phyloP scores from a whole-genome alignment of 805 yeast species.

The Candida succiphila region DNA sequence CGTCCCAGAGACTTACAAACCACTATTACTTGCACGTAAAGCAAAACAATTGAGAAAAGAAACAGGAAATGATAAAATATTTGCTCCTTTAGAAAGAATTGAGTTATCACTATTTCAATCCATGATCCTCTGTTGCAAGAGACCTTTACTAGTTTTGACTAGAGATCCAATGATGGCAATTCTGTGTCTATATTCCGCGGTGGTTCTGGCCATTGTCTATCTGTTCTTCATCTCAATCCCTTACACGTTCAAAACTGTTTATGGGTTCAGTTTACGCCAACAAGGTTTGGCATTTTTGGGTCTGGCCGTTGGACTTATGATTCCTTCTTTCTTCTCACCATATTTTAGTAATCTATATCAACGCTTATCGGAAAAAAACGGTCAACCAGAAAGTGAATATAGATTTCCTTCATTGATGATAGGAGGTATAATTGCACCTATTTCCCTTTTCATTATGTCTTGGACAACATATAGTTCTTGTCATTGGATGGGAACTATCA shows the following conservation, averaged over 20 bases:
- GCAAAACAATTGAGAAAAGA: conserved; percentile 38
- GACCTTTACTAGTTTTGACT: conserved; percentile 39
- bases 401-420: conserved; percentile 51
- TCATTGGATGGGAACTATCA: conserved; percentile 44
- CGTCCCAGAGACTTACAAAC: conserved; percentile 37
- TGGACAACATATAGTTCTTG: conserved; percentile 45
- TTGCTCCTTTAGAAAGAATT: conserved; percentile 30
- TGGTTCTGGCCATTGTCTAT: conserved; percentile 50
- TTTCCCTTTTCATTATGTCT: conserved; percentile 49
- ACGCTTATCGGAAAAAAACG: conserved; percentile 24
- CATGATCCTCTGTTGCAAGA: conserved; percentile 33
- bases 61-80: conserved; percentile 27
- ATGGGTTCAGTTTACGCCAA: conserved; percentile 38
- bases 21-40: conserved; percentile 38
- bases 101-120: conserved; percentile 28
- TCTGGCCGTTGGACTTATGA: conserved; percentile 37
- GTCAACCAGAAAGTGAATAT: conserved; percentile 43
- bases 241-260: conserved; percentile 43
- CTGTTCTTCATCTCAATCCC: conserved; percentile 61
- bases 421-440: conserved; percentile 39
- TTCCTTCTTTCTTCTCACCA: conserved; percentile 29
- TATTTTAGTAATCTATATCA: conserved; percentile 24
- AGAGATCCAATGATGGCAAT: conserved; percentile 47
- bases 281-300: conserved; percentile 61
- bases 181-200: conserved; percentile 46